These are phyloP conservation scores for Pharus latifolius DNA, from an alignment of 176 grass and related monocot genomes.

Conservation along the genomic window DNA sequence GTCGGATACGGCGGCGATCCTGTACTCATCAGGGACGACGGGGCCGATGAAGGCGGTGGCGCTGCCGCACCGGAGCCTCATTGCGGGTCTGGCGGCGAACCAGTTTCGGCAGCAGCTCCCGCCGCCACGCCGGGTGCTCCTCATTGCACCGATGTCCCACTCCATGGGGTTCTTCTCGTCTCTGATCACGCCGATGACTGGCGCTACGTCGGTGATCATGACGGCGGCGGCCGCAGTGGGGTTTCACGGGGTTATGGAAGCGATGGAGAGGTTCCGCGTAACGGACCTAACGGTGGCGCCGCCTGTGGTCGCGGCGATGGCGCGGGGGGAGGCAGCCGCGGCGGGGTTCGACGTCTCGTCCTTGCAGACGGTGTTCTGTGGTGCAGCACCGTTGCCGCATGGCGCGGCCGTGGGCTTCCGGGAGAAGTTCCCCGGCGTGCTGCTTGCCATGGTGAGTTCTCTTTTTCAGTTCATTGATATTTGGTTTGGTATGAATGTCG, in stretches of 20 bases:
- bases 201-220: slow-evolving; percentile 8
- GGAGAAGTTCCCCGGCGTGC: slow-evolving; percentile 14
- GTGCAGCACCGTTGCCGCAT: slow-evolving; percentile 12
- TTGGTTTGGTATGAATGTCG: no score
- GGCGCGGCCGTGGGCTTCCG: not conserved
- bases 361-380: slow-evolving; percentile 8
- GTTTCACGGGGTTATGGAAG: not conserved
- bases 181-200: not conserved
- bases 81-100: not conserved
- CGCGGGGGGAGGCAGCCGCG: not conserved
- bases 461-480: no score
- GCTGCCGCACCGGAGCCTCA: slow-evolving; percentile 19
- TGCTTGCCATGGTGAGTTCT: slow-evolving; percentile 15
- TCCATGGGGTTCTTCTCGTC: slow-evolving; percentile 19
- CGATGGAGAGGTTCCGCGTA: slow-evolving; percentile 13
- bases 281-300: slow-evolving; percentile 6
- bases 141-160: slow-evolving; percentile 15
- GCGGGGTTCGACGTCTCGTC: not conserved
- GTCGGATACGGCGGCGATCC: slow-evolving; percentile 16
- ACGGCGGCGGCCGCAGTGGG: not conserved
- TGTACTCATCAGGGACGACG: slow-evolving; percentile 35
- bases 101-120: not conserved
- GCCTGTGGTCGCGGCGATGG: slow-evolving; percentile 26
- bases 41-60: slow-evolving; percentile 27
- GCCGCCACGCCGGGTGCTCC: not conserved